Percentiles rank a stretch among this genome's conserved stretches.
Conservation (phyloP, 2,329 filamentous ascomycete genomes). For the Claviceps sp. region DNA sequence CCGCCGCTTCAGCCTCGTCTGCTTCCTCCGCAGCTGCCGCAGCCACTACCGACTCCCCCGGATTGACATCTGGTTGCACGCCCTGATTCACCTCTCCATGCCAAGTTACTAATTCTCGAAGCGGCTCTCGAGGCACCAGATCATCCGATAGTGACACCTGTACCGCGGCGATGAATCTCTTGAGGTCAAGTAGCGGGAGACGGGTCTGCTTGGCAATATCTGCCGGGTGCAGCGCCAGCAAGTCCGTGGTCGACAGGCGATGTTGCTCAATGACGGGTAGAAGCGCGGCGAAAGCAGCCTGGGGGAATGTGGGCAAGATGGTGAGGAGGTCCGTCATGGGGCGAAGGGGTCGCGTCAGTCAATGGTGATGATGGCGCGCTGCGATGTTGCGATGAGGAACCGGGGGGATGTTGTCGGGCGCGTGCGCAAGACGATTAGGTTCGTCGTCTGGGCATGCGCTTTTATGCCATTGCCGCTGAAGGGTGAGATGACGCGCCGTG, state of each 20-base stretch:
- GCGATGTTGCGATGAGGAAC: not conserved
- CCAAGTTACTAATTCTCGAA: slow-evolving; percentile 3
- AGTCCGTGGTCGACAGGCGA: slow-evolving; percentile 64
- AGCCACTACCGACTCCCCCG: too few species aligned
- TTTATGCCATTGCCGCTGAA: not conserved
- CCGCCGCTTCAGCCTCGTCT: not conserved
- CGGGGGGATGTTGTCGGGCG: not conserved
- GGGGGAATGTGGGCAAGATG: slow-evolving; percentile 69
- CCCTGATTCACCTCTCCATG: not conserved
- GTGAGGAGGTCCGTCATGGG: slow-evolving; percentile 75
- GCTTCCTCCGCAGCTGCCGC: not conserved
- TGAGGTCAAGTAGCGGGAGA: slow-evolving; percentile 68
- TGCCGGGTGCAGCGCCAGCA: slow-evolving; percentile 68
- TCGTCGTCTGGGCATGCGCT: not conserved
- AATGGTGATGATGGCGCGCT: not conserved
- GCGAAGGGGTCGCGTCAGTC: not conserved
- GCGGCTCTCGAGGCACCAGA: slow-evolving; percentile 22
- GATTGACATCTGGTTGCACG: not conserved
- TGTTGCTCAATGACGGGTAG: slow-evolving; percentile 69
- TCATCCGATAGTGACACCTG: slow-evolving; percentile 54
- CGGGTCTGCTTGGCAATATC: slow-evolving; percentile 79
- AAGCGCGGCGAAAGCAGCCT: slow-evolving; percentile 57
- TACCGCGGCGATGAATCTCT: slow-evolving; percentile 55
- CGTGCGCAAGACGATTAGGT: not conserved
- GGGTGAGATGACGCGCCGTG: not conserved